These are phyloP conservation scores for Rubroshorea leprosula DNA, from an alignment of 345 rosid genomes.

Conservation along the genomic window DNA sequence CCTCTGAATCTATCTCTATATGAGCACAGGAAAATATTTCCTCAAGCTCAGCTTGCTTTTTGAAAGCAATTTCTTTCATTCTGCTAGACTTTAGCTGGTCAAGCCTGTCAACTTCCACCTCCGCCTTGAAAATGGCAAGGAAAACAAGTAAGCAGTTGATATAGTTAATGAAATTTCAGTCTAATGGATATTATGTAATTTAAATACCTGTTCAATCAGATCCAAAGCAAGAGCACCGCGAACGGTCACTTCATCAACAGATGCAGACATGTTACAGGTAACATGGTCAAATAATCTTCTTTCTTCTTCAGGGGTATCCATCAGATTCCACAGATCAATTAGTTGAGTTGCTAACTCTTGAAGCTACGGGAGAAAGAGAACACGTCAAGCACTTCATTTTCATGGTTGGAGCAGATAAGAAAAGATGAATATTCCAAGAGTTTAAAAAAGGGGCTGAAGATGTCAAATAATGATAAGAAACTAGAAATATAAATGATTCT, in stretches of 20 bases:
- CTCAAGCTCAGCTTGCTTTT: slow-evolving; percentile 89
- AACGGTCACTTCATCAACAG: slow-evolving; percentile 74
- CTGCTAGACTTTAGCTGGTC: slow-evolving; percentile 90
- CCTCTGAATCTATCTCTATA: slow-evolving; percentile 70
- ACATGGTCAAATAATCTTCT: slow-evolving; percentile 78
- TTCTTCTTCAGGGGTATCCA: slow-evolving; percentile 95
- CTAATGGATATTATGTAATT: not conserved
- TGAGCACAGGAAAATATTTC: slow-evolving; percentile 82
- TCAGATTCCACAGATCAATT: slow-evolving; percentile 91
- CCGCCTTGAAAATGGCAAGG: slow-evolving; percentile 47
- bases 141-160: slow-evolving; percentile 20
- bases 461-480: not conserved
- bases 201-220: slow-evolving; percentile 75
- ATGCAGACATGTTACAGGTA: slow-evolving; percentile 76
- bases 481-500: not conserved
- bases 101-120: slow-evolving; percentile 92
- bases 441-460: not conserved
- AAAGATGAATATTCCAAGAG: not conserved
- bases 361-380: slow-evolving; percentile 46
- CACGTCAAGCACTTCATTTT: slow-evolving; percentile 11
- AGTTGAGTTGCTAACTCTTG: slow-evolving; percentile 89
- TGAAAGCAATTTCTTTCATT: slow-evolving; percentile 97
- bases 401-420: not conserved
- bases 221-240: slow-evolving; percentile 89
- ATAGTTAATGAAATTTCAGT: not conserved